Evolutionary conservation across 352 stramenopile genomes (phyloP), one percentile per base, ranked within the genome.

Genomic region (Phytopythium litorale): DNA sequence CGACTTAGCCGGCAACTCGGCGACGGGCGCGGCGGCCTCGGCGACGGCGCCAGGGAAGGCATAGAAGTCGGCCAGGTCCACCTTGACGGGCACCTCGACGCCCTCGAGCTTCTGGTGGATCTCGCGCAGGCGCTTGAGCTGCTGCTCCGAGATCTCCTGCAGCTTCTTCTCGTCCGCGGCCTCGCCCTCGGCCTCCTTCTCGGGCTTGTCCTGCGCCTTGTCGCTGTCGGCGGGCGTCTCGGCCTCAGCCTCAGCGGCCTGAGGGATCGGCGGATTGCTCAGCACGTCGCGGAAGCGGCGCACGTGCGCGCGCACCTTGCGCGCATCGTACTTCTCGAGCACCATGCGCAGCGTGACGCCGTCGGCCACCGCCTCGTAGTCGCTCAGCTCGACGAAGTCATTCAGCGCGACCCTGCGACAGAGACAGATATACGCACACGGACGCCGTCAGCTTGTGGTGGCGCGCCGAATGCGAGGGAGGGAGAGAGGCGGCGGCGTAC

Each of bases 321-420:
- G 83, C 5, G 87, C 79, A 64, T 94, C 85, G 63, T 95, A 96
- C 65, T 89, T 92, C 30, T 96, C 88, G 53, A 92, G 78, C 59
- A 92, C 79, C 78, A 96, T 95, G 51, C 81, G 78, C 55, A 94
- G 66, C 59, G 75, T 87, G 16, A 59, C 71, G 48, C 75, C 77
- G 51, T 96, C 79, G n/a, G 61, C 65, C 37, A 93, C 75, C 32
- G 71, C 67, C 53, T 90, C 80, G 70, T 92, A 94, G 56, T 96
- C 87, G 51, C 73, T 81, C 9, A 96, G 78, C 72, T 96, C 87
- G 35, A 93, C 81, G 57, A 84, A 96, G 68, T 96, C 87, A 37
- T 96, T 96, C 23, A 96, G 72, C 43, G 79, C 48, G 32, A 85
- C 38, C 70, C 76, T 84, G 56, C 18, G 13, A 40, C 35, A n/a